Evolutionary conservation across 1,284 basidiomycete species (phyloP), one percentile per base, ranked within the genome.

Genomic region (Crepidotus sp.): DNA sequence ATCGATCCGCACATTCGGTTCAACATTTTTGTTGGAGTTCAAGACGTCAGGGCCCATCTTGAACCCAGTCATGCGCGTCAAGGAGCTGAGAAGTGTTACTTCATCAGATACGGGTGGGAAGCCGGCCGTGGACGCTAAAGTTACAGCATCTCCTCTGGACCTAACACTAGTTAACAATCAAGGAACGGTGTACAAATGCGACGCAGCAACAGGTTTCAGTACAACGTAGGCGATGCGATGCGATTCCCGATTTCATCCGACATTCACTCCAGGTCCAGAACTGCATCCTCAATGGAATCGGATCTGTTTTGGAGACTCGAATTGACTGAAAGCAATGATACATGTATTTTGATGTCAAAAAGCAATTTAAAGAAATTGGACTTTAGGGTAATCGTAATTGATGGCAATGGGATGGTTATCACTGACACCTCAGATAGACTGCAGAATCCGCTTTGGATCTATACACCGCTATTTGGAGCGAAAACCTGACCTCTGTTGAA

Each of bases 401-500:
- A 35, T 27, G 15, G 14, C 19, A 15, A 38, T 10, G 33, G 22
- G 22, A 31, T 0, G 22, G 22, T 29, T 0, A 11, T 45, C 24
- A 27, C 15, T 34, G 19, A 48, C 26, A 27, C 9, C 14, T 24
- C 40, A 65, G 64, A 53, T 55, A 22, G 52, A 52, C 45, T 3
- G n/a, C 21, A 21, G 18, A 41, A 14, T 24, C 46, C 3, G 30
- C 45, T 25, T 14, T 32, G 33, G 26, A 29, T 8, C 11, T 49
- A 15, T 55, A 53, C 27, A 42, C 57, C 15, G 48, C 53, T 19
- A 41, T 55, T 9, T 49, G 60, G 27, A 51, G 58, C 31, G 66
- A 73, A 42, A 46, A 68, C 3, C 57, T 83, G 15, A 80, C 78
- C 0, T 74, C 68, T 27, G 60, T 79, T 25, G 74, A 77, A 50